Conservation (phyloP, 176 grass and related monocot genomes). For the Musa itinerans region DNA sequence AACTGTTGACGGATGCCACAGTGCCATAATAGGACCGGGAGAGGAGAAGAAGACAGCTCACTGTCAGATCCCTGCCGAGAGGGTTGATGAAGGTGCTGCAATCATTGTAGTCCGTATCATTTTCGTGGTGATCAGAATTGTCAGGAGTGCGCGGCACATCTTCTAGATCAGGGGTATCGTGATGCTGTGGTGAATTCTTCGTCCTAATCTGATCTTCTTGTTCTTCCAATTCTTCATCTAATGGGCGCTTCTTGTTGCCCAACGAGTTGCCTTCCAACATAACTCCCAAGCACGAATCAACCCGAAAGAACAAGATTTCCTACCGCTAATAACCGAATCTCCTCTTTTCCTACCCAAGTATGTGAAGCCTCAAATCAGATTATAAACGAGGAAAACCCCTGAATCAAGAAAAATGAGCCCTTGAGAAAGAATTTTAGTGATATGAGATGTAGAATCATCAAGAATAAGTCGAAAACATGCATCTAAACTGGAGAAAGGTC, state of each 20-base stretch:
- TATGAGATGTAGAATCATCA: background rate
- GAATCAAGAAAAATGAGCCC: background rate
- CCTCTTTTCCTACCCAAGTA: background rate
- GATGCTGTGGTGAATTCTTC: slow-evolving; percentile 67
- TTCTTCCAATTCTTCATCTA: background rate
- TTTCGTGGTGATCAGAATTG: slow-evolving; percentile 2
- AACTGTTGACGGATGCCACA: slow-evolving; percentile 62
- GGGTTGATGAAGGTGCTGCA: slow-evolving; percentile 51
- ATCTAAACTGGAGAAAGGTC: background rate
- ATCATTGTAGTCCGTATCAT: slow-evolving; percentile 17
- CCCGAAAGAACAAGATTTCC: background rate
- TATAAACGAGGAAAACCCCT: background rate
- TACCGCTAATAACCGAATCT: background rate
- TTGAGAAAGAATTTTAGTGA: background rate
- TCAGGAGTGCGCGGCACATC: slow-evolving; percentile 30
- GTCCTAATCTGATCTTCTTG: slow-evolving; percentile 30
- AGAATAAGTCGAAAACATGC: no score
- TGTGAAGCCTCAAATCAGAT: background rate
- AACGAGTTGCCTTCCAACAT: slow-evolving; percentile 65
- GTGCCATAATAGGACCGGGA: slow-evolving; percentile 74
- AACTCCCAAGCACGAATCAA: background rate
- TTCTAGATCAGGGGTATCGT: slow-evolving; percentile 61
- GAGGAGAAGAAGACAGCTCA: slow-evolving; percentile 63
- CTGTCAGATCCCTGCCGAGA: slow-evolving; percentile 63
- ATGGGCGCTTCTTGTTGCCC: slow-evolving; percentile 4